Conservation (phyloP, 1,139 yeast genomes). For the Schwanniomyces etchellsii region DNA sequence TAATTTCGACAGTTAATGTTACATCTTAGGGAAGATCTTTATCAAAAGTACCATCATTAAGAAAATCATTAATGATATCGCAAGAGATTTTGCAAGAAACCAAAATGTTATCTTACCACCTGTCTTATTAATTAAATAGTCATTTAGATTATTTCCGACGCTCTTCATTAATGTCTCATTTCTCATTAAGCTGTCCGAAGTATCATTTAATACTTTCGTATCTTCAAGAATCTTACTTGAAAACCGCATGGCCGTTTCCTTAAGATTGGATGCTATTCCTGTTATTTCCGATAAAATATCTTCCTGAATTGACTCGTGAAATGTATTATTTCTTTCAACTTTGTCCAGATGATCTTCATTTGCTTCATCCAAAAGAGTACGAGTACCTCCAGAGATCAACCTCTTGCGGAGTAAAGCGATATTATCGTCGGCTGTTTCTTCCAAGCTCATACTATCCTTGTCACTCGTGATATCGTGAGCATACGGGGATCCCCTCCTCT, state of each 20-base stretch:
- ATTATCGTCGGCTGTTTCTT: constrained; percentile 12
- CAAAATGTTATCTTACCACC: constrained; percentile 34
- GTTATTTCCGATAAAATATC: constrained; percentile 34
- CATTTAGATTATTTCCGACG: constrained; percentile 35
- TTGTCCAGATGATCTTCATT: constrained; percentile 1
- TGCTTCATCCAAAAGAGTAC: constrained; percentile 6
- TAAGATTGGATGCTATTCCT: constrained; percentile 30
- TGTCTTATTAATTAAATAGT: constrained; percentile 29
- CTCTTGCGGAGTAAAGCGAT: constrained; percentile 20
- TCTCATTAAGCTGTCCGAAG: constrained; percentile 32
- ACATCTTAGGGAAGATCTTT: constrained; percentile 23
- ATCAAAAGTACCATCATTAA: constrained; percentile 23
- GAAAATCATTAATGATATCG: constrained; percentile 19
- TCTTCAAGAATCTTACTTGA: constrained; percentile 34
- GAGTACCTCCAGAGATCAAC: constrained; percentile 20
- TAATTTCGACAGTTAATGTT: constrained; percentile 2
- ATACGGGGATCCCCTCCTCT: constrained; percentile 3
- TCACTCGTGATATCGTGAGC: constrained; percentile 2
- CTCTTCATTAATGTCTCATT: constrained; percentile 32
- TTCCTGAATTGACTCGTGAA: constrained; percentile 41
- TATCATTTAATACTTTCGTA: constrained; percentile 26
- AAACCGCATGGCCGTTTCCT: constrained; percentile 30
- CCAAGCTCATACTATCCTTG: constrained; percentile 2
- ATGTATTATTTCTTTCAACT: constrained; percentile 11
- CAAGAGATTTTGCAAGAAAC: constrained; percentile 27